phyloP scores from a whole-genome alignment of 176 grass and related monocot species.

The Musa troglodytarum region DNA sequence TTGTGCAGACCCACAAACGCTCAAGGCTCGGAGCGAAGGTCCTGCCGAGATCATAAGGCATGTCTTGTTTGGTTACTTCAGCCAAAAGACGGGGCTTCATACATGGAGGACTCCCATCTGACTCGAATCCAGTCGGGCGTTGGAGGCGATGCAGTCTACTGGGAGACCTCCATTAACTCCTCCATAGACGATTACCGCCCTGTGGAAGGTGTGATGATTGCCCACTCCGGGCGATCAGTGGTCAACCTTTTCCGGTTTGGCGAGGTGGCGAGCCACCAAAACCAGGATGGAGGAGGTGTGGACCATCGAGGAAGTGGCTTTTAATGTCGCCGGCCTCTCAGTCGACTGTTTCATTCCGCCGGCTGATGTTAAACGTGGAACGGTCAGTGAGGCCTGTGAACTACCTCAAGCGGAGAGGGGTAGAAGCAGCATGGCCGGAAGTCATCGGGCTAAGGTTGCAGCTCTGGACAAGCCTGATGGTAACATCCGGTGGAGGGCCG shows the following conservation, averaged over 20 bases:
- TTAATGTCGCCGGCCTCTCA: constrained; percentile 18
- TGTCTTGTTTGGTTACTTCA: constrained; percentile 21
- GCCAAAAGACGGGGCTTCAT: constrained; percentile 8
- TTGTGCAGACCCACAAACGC: constrained; percentile 7
- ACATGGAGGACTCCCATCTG: constrained; percentile 23
- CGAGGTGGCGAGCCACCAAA: constrained; percentile 22
- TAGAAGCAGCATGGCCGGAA: background rate
- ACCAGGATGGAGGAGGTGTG: constrained; percentile 19
- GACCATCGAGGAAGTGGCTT: constrained; percentile 17
- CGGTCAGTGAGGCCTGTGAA: constrained; percentile 5
- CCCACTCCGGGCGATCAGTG: constrained; percentile 8
- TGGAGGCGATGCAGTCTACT: constrained; percentile 17
- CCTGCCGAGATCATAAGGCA: constrained; percentile 22
- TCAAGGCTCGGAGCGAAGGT: constrained; percentile 19
- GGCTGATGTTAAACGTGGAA: constrained; percentile 10
- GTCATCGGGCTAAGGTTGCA: constrained; percentile 14
- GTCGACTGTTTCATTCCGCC: constrained; percentile 19
- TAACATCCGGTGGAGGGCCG: constrained; percentile 1
- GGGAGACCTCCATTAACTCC: constrained; percentile 23
- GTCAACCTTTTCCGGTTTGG: constrained; percentile 17
- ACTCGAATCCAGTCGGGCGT: constrained; percentile 14
- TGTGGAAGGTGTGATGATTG: constrained; percentile 13
- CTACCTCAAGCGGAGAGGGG: constrained; percentile 2
- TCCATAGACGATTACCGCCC: constrained; percentile 16
- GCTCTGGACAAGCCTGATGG: constrained; percentile 3